Percentiles rank a stretch among this genome's conserved stretches.
phyloP scores from a whole-genome alignment of 2,329 filamentous ascomycete genomes.

The Cytospora schulzeri region DNA sequence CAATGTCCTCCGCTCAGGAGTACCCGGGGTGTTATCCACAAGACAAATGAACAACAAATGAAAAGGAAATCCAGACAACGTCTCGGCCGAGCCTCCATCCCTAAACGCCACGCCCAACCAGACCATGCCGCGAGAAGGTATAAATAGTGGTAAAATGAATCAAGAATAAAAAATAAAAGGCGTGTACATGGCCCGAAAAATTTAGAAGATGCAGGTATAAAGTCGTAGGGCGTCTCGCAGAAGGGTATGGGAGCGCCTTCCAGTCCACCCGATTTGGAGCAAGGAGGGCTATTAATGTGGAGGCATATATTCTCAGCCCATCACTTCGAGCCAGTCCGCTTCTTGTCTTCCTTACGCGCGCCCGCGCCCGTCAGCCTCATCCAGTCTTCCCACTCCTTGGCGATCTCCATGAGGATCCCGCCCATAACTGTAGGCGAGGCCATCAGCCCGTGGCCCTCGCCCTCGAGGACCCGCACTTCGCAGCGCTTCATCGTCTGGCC shows the following conservation, averaged over 20 bases:
- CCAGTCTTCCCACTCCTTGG: constrained; percentile 92
- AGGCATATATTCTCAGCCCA: not conserved
- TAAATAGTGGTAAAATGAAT: not conserved
- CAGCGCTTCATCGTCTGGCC: constrained; percentile 92
- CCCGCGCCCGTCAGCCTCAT: constrained; percentile 54
- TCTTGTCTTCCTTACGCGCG: constrained; percentile 15
- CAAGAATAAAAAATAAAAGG: not conserved
- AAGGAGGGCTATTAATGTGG: no score
- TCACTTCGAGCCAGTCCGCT: constrained; percentile 14
- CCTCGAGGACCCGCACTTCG: constrained; percentile 86
- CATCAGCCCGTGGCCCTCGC: constrained; percentile 95
- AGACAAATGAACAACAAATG: not conserved
- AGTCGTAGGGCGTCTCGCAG: not conserved
- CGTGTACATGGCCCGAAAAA: not conserved
- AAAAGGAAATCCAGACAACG: not conserved
- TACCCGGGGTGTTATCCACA: not conserved
- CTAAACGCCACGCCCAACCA: not conserved
- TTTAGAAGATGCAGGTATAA: not conserved
- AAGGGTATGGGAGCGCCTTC: not conserved
- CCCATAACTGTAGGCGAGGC: constrained; percentile 93
- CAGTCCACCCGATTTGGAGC: not conserved
- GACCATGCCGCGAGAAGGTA: not conserved
- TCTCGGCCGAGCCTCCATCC: not conserved
- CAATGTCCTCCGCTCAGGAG: not conserved
- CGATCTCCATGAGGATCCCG: constrained; percentile 90